These are phyloP conservation scores for Nakazawaea anatomiae DNA, from an alignment of 805 yeast species.

Conservation along the genomic window DNA sequence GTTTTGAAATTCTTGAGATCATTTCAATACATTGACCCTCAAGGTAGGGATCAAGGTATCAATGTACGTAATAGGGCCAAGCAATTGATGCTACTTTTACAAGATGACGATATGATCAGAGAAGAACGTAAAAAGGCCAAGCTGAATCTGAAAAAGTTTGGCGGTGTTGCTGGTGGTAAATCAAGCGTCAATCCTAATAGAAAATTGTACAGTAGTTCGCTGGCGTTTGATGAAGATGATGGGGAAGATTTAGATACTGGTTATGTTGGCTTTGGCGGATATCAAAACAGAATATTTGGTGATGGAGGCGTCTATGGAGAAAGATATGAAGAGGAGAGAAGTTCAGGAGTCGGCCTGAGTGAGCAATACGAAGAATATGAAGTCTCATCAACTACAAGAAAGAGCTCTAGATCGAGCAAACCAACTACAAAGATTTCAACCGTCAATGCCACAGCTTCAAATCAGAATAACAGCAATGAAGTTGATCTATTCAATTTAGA, in stretches of 20 bases:
- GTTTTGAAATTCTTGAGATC: constrained; percentile 83
- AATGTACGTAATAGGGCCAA: constrained; percentile 91
- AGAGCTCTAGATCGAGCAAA: constrained; percentile 21
- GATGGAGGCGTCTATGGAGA: constrained; percentile 70
- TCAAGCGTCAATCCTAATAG: constrained; percentile 27
- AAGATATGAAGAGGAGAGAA: constrained; percentile 54
- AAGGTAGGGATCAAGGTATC: constrained; percentile 94
- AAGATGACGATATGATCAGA: constrained; percentile 72
- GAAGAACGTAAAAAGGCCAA: constrained; percentile 89
- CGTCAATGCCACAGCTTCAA: constrained; percentile 37
- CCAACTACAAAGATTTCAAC: constrained; percentile 30
- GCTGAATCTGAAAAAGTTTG: constrained; percentile 74
- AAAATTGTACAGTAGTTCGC: constrained; percentile 15
- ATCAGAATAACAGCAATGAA: constrained; percentile 19
- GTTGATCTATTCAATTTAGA: constrained; percentile 48
- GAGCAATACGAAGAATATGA: constrained; percentile 60
- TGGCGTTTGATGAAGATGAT: constrained; percentile 37
- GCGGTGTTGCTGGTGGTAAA: constrained; percentile 69
- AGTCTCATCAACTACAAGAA: constrained; percentile 29
- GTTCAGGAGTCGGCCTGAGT: constrained; percentile 26
- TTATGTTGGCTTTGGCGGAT: constrained; percentile 16
- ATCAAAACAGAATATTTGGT: constrained; percentile 52
- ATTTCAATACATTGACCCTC: constrained; percentile 90
- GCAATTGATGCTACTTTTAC: constrained; percentile 61
- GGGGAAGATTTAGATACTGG: constrained; percentile 37